These are phyloP conservation scores for Waltergamsia citrina DNA, from an alignment of 2,329 filamentous ascomycete genomes.

Conservation along the genomic window DNA sequence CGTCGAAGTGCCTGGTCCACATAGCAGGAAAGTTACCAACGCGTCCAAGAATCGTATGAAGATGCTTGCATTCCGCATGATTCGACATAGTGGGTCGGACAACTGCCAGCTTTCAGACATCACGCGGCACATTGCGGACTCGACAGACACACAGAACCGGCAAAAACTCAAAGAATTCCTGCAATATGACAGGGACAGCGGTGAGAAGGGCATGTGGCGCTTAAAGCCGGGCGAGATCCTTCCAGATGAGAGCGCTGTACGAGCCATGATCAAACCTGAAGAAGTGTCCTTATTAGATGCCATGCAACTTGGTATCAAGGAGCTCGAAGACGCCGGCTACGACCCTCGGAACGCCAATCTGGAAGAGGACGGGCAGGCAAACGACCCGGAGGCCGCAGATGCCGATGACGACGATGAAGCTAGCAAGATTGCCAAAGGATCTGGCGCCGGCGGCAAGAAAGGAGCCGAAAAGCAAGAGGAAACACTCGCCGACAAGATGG, in stretches of 20 bases:
- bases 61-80: constrained; percentile 88
- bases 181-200: constrained; percentile 68
- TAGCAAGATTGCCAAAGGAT: constrained; percentile 18
- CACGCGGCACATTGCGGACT: constrained; percentile 85
- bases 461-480: constrained; percentile 46
- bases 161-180: constrained; percentile 98
- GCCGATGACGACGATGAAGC: constrained; percentile 37
- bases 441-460: constrained; percentile 31
- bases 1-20: constrained; percentile 84
- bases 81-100: constrained; percentile 62
- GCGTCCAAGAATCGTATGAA: constrained; percentile 95
- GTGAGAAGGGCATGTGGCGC: constrained; percentile 70
- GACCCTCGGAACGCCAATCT: constrained; percentile 52
- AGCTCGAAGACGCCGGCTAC: constrained; percentile 85
- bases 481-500: constrained; percentile 78
- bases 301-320: constrained; percentile 91
- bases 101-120: constrained; percentile 72
- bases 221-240: constrained; percentile 63
- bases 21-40: constrained; percentile 90
- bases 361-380: constrained; percentile 55
- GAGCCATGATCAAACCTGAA: constrained; percentile 87
- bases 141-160: constrained; percentile 88
- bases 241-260: constrained; percentile 72
- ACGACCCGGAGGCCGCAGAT: constrained; percentile 53
- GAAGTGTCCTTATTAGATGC: constrained; percentile 91